A percentile compares a stretch with the other conserved stretches of the same genome.
These are phyloP conservation scores for Gastrolobium villosum DNA, from an alignment of 306 rosid species.

Conservation along the genomic window DNA sequence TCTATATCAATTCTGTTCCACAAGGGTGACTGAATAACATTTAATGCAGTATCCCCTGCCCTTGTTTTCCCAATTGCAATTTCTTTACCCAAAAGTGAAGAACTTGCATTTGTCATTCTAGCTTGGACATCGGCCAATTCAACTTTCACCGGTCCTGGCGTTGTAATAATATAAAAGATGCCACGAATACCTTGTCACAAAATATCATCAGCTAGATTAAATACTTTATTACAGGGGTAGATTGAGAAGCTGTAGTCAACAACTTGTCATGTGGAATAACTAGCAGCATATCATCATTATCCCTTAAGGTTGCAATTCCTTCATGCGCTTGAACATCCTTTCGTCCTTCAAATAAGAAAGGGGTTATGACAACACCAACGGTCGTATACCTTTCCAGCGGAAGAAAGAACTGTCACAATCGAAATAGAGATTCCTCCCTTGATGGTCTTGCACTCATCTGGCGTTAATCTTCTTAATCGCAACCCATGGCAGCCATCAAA, in stretches of 20 bases:
- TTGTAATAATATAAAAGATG: conserved; percentile 96
- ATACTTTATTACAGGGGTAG: conserved; percentile 97
- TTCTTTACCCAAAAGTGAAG: conserved; percentile 99
- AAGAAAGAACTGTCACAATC: too few species aligned
- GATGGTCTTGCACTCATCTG: too few species aligned
- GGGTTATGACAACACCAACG: conserved; percentile 97
- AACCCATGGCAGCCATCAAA: too few species aligned
- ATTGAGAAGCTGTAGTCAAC: conserved; percentile 92
- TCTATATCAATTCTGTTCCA: conserved; percentile 90
- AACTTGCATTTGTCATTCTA: conserved; percentile 98
- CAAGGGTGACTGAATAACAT: conserved; percentile 96
- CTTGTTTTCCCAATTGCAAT: conserved; percentile 99
- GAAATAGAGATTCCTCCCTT: too few species aligned
- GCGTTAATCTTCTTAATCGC: too few species aligned
- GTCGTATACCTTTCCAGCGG: conserved; percentile 84
- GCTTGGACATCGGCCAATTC: conserved; percentile 99
- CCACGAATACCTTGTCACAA: conserved; percentile 99
- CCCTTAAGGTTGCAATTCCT: conserved; percentile 98
- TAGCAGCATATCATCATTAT: conserved; percentile 91
- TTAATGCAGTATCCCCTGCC: conserved; percentile 98
- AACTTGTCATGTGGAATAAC: conserved; percentile 99
- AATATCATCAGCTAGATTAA: conserved; percentile 97
- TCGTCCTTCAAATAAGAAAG: conserved; percentile 97
- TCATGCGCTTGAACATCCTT: conserved; percentile 99
- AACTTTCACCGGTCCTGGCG: conserved; percentile 93